A percentile compares a stretch with the other conserved stretches of the same genome.
phyloP scores from a whole-genome alignment of 768 basidiomycete species.

The Termitomyces heimii region DNA sequence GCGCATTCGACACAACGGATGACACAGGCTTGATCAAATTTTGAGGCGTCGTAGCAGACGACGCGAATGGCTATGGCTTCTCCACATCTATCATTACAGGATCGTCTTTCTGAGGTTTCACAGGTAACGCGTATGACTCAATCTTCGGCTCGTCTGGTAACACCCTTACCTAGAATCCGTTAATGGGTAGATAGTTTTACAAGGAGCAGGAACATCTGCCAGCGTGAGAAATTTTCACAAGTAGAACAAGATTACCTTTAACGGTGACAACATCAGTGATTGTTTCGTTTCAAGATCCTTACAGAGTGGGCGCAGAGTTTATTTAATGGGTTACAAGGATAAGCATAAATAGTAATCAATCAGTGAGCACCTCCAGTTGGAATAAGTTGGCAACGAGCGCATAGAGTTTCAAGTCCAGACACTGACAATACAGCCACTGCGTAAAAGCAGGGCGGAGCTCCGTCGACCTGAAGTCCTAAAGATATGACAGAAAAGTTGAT shows the following conservation, averaged over 20 bases:
- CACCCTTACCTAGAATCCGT: too few relatives aligned
- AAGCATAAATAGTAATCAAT: not conserved
- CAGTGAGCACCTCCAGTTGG: not conserved
- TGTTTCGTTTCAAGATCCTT: not conserved
- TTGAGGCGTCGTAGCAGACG: not conserved
- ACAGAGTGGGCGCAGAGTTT: not conserved
- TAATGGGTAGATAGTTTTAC: too few relatives aligned
- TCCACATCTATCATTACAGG: too few relatives aligned
- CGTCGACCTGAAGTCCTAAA: not conserved
- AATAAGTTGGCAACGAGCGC: not conserved
- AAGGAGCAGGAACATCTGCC: too few relatives aligned
- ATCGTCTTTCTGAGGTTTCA: not conserved
- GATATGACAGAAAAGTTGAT: not conserved
- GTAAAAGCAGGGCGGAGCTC: conserved; percentile 1
- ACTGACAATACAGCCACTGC: not conserved
- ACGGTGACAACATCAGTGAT: too few relatives aligned
- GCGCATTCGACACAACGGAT: not conserved
- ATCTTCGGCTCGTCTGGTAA: too few relatives aligned
- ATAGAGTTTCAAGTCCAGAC: not conserved
- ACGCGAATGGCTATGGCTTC: not conserved
- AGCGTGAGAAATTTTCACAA: too few relatives aligned
- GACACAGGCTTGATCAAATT: not conserved
- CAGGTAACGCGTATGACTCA: too few relatives aligned
- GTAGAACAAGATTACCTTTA: too few relatives aligned
- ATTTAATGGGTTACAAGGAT: not conserved